These are phyloP conservation scores for Aspergillus funiculosus DNA, from an alignment of 495 filamentous ascomycete species.

Conservation along the genomic window DNA sequence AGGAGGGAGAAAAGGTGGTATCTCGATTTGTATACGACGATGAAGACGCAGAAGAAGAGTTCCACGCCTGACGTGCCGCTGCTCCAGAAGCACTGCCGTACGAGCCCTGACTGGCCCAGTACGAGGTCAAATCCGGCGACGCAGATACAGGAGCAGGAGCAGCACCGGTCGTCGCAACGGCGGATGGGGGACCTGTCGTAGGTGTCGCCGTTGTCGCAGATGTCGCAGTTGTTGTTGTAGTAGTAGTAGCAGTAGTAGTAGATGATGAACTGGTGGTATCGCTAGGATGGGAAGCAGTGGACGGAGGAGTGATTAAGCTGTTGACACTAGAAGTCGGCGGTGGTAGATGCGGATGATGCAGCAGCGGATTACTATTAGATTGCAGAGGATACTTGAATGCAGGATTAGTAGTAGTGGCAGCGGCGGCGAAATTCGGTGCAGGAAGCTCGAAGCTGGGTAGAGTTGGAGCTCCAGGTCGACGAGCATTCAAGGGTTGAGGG, in stretches of 20 bases:
- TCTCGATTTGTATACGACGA: conserved; percentile 38
- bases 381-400: conserved; percentile 40
- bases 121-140: conserved; percentile 36
- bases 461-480: conserved; percentile 55
- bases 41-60: no score
- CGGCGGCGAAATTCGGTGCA: conserved; percentile 38
- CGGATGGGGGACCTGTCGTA: conserved; percentile 49
- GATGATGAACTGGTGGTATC: no score
- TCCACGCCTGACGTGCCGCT: conserved; percentile 44
- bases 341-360: conserved; percentile 39
- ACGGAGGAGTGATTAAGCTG: conserved; percentile 60
- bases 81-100: conserved; percentile 45
- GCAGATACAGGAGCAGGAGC: conserved; percentile 22
- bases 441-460: conserved; percentile 61
- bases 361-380: conserved; percentile 28
- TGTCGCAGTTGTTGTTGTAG: conserved; percentile 29
- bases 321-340: conserved; percentile 50
- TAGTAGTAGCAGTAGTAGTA: no score
- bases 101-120: conserved; percentile 48
- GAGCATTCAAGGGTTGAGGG: conserved; percentile 47
- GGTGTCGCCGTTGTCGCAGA: background rate
- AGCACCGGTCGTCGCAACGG: conserved; percentile 38
- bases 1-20: conserved; percentile 53
- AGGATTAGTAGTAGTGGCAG: no score
- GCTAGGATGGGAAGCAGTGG: no score